Conservation (phyloP, 1,139 yeast genomes). For the Scheffersomyces parashehatae region DNA sequence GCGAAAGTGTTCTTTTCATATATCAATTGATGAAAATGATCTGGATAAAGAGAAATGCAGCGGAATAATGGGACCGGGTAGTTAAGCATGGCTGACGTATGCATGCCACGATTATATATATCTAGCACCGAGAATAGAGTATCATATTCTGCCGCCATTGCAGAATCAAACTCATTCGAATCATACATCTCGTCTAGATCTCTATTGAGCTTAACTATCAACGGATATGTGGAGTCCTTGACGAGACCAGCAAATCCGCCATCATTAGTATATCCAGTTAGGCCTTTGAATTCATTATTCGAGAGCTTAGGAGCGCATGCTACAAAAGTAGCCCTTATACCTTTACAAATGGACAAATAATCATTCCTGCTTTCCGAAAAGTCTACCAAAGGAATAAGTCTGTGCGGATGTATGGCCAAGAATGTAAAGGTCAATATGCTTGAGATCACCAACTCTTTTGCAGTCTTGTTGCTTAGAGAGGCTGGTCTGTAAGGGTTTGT, state of each 20-base stretch:
- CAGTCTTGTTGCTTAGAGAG: constrained; percentile 7
- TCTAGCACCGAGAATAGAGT: constrained; percentile 11
- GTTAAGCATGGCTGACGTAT: constrained; percentile 14
- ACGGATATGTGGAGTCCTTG: constrained; percentile 14
- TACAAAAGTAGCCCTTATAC: constrained; percentile 15
- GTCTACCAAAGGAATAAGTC: constrained; percentile 28
- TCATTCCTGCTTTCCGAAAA: constrained; percentile 22
- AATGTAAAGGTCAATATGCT: constrained; percentile 27
- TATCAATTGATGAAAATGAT: constrained; percentile 19
- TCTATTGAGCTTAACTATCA: constrained; percentile 15
- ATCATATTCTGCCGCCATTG: constrained; percentile 7
- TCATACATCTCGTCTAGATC: constrained; percentile 9
- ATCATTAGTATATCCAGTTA: constrained; percentile 7
- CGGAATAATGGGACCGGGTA: constrained; percentile 28
- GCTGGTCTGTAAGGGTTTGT: constrained; percentile 2
- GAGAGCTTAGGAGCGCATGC: constrained; percentile 4
- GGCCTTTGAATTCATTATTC: constrained; percentile 5
- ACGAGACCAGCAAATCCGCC: background rate
- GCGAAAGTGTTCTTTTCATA: constrained; percentile 23
- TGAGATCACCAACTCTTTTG: constrained; percentile 24
- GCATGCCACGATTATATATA: constrained; percentile 13
- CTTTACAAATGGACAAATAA: constrained; percentile 20
- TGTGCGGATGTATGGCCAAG: constrained; percentile 33
- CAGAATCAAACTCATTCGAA: constrained; percentile 9
- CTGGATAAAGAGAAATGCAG: constrained; percentile 24